Conservation (phyloP, 192 early-diverging fungal genomes). For the Coemansia sp. region DNA sequence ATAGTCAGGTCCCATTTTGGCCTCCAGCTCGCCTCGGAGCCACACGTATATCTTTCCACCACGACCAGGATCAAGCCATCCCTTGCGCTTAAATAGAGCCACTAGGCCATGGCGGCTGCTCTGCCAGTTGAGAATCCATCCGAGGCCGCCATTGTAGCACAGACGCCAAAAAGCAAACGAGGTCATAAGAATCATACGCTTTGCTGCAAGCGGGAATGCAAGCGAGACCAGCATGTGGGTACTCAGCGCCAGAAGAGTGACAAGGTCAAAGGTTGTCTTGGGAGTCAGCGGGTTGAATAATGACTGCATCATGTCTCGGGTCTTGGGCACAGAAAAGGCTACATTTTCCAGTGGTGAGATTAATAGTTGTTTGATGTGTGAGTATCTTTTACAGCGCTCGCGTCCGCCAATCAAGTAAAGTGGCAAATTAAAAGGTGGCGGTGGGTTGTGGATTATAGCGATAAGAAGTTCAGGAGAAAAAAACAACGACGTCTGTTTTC, state of each 20-base stretch:
- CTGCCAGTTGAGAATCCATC: constrained; percentile 78
- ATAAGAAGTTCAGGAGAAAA: no score
- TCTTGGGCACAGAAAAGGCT: constrained; percentile 67
- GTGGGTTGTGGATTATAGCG: no score
- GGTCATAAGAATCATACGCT: constrained; percentile 65
- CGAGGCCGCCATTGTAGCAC: constrained; percentile 86
- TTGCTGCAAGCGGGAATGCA: constrained; percentile 56
- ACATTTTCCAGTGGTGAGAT: constrained; percentile 4
- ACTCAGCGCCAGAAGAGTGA: constrained; percentile 67
- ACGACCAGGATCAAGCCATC: constrained; percentile 64
- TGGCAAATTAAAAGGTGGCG: neutral
- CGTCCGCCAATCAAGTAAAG: neutral
- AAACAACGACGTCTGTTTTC: no score
- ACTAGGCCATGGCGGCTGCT: constrained; percentile 75
- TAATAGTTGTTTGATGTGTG: neutral
- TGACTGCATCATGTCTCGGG: constrained; percentile 73
- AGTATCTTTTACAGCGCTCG: neutral
- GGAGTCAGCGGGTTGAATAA: constrained; percentile 69
- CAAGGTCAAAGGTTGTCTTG: constrained; percentile 75
- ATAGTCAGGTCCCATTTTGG: constrained; percentile 81
- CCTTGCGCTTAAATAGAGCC: constrained; percentile 65
- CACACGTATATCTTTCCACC: constrained; percentile 59
- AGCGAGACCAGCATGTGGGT: constrained; percentile 70
- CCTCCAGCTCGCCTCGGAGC: constrained; percentile 68
- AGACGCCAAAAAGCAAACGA: constrained; percentile 87